These are phyloP conservation scores for Ogataea ganodermae DNA, from an alignment of 805 yeast species.

Conservation along the genomic window DNA sequence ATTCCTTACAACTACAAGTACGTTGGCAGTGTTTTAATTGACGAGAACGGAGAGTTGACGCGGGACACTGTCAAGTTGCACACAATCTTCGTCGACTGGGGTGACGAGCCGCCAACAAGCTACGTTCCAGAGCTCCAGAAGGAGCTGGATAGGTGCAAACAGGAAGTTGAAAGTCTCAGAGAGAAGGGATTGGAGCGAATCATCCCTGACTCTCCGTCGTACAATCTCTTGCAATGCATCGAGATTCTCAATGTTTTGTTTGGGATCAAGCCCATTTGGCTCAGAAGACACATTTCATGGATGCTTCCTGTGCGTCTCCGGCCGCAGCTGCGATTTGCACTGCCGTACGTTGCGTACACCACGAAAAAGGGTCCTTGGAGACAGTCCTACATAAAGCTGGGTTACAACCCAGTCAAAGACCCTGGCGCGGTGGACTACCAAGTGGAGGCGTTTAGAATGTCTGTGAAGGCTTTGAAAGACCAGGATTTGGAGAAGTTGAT, in stretches of 20 bases:
- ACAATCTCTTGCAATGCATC: conserved; percentile 45
- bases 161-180: conserved; percentile 38
- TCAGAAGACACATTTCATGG: conserved; percentile 68
- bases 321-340: conserved; percentile 63
- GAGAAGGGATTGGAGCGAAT: conserved; percentile 24
- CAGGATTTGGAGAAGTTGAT: conserved; percentile 26
- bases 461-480: conserved; percentile 34
- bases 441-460: conserved; percentile 74
- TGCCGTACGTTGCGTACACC: conserved; percentile 82
- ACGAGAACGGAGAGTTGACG: conserved; percentile 55
- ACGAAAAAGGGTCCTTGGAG: conserved; percentile 95
- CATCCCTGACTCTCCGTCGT: conserved; percentile 31
- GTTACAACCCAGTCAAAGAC: conserved; percentile 71
- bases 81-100: conserved; percentile 54
- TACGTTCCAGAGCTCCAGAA: conserved; percentile 52
- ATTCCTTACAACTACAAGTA: conserved; percentile 80
- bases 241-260: conserved; percentile 51
- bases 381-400: conserved; percentile 76
- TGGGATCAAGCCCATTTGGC: conserved; percentile 78
- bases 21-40: conserved; percentile 66
- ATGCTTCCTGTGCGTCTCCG: conserved; percentile 50
- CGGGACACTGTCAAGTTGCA: conserved; percentile 51
- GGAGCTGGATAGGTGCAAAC: conserved; percentile 41
- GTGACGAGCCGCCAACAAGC: conserved; percentile 46
- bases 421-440: conserved; percentile 64